Conservation (phyloP, 2,329 filamentous ascomycete species). For the Pseudogymnoascus sp. region DNA sequence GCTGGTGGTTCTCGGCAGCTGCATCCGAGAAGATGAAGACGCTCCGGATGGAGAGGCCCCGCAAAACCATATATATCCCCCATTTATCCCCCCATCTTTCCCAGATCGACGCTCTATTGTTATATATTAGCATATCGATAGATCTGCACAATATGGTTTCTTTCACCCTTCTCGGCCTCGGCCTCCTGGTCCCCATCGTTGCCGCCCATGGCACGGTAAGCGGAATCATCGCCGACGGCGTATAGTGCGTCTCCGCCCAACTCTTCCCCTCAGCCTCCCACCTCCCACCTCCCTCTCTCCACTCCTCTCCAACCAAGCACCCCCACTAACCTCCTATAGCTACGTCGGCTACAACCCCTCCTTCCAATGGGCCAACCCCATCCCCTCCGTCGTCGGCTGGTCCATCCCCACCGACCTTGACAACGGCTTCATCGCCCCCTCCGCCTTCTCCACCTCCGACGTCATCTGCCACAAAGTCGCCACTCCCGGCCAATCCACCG, state of each 20-base stretch:
- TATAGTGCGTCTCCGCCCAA: conserved; percentile 19
- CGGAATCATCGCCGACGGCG: conserved; percentile 24
- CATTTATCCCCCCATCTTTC: background rate
- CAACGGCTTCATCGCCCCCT: conserved; percentile 44
- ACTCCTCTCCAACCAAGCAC: background rate
- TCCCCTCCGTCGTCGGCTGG: conserved; percentile 35
- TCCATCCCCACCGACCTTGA: conserved; percentile 46
- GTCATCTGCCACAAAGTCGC: conserved; percentile 57
- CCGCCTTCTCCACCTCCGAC: conserved; percentile 39
- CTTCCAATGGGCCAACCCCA: conserved; percentile 19
- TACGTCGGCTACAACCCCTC: conserved; percentile 27
- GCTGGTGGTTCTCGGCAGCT: background rate
- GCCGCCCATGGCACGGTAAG: conserved; percentile 24
- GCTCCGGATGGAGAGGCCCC: background rate
- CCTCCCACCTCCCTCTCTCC: background rate
- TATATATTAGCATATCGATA: background rate
- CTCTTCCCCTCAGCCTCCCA: background rate
- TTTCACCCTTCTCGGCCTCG: background rate
- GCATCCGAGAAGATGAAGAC: background rate
- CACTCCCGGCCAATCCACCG: conserved; percentile 42
- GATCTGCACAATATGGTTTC: background rate
- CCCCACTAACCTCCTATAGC: conserved; percentile 11
- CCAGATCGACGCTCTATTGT: background rate
- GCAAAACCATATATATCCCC: background rate
- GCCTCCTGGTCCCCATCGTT: conserved; percentile 17